These are phyloP conservation scores for Cystobasidium tubakii DNA, from an alignment of 768 basidiomycete genomes.

Conservation along the genomic window DNA sequence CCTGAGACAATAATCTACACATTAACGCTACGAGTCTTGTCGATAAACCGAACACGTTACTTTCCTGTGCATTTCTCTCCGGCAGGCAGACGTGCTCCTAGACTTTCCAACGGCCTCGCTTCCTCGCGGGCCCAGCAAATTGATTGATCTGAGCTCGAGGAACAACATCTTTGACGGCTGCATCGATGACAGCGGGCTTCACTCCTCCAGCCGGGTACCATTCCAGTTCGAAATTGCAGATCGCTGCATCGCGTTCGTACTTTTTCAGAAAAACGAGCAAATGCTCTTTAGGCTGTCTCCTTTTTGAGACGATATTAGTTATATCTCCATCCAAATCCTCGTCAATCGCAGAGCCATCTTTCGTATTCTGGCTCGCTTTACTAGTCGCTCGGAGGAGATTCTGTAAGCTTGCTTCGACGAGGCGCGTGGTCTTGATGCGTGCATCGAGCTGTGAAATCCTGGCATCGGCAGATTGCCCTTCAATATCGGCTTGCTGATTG, in stretches of 20 bases:
- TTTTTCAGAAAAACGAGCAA: slow-evolving; percentile 17
- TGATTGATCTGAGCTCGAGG: not conserved
- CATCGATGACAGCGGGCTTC: not conserved
- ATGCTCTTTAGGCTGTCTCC: not conserved
- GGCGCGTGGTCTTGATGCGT: slow-evolving; percentile 31
- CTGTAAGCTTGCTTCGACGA: slow-evolving; percentile 38
- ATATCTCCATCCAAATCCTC: not conserved
- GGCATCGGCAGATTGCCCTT: slow-evolving; percentile 11
- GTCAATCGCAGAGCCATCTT: not conserved
- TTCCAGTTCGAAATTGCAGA: slow-evolving; percentile 35
- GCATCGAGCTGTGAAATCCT: slow-evolving; percentile 21
- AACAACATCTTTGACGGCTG: not conserved
- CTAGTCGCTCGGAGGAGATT: slow-evolving; percentile 32
- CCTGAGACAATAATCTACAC: too few species aligned
- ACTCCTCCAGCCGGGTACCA: slow-evolving; percentile 14
- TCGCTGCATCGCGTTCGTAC: slow-evolving; percentile 28
- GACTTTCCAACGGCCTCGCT: slow-evolving; percentile 32
- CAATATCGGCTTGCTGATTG: slow-evolving; percentile 10
- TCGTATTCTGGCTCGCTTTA: slow-evolving; percentile 1
- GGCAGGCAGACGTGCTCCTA: not conserved
- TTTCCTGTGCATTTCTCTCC: too few species aligned
- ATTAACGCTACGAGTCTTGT: too few species aligned
- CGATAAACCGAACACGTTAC: too few species aligned
- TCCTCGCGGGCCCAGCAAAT: slow-evolving; percentile 9
- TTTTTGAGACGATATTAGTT: not conserved